Base-by-base conservation (phyloP, 139 green algal species). In the Chlorella sorokiniana region DNA sequence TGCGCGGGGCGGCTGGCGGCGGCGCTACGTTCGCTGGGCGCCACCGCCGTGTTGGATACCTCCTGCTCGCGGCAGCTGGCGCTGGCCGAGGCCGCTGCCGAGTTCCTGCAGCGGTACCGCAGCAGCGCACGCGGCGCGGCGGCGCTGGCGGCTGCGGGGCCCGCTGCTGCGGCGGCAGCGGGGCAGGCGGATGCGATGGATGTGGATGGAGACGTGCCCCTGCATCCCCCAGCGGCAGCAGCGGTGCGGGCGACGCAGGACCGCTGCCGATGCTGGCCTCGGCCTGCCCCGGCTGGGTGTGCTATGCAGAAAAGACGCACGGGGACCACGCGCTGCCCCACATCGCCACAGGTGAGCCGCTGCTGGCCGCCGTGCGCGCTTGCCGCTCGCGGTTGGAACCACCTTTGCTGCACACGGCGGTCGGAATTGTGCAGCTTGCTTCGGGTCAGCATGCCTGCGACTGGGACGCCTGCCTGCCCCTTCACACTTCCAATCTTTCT, bases 301-400 rank as follows among this genome's bases (percentile, higher is more conserved):
- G 95, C 86, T 99, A 99, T 82, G 97, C 96, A 25, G 97, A 99
- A 84, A 99, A 99, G 88, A 98, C 96, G 0, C 96, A 98, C 38
- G 93, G 93, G 25, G 82, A 87, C 2, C 89, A 90, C 31, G 88
- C 97, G 33, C 87, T 99, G 84, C 96, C 93, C 0, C 82, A 97
- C 91, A 93, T 99, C 23, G 41, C 27, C 65, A 72, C 48, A 56
- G 73, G 73, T 79, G 25, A 35, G 68, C 3, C 4, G 6, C 16
- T 65, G n/a, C n/a, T n/a, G n/a, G n/a, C n/a, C n/a, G n/a, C n/a
- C 23, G 56, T 65, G 56, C 22, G 56, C 10, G 18, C n/a, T 65
- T n/a, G 56, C 56, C 29, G 23, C 56, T 65, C n/a, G 48, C 48
- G 14, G 11, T 11, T 56, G 48, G n/a, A n/a, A n/a, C n/a, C n/a